Conservation (phyloP, 2,329 filamentous ascomycete genomes). For the Calonectria hawksworthii region DNA sequence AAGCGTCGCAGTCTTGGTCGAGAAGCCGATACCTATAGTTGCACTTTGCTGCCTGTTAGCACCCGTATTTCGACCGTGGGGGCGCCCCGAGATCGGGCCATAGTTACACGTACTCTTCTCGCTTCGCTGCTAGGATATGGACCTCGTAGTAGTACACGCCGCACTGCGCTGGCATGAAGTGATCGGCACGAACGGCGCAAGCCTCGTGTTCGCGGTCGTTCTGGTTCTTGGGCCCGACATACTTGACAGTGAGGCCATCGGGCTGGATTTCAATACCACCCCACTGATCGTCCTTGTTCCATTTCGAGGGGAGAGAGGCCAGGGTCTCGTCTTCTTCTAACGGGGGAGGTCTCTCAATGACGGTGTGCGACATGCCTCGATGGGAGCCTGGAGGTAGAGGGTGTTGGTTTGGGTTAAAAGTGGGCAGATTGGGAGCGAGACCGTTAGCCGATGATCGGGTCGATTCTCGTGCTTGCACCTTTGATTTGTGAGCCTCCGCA, state of each 20-base stretch:
- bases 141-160: slow-evolving; percentile 97
- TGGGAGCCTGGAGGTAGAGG: slow-evolving; percentile 66
- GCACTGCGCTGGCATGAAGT: slow-evolving; percentile 88
- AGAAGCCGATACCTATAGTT: slow-evolving; percentile 75
- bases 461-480: slow-evolving; percentile 65
- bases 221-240: slow-evolving; percentile 61
- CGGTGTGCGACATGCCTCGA: slow-evolving; percentile 84
- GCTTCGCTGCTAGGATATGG: slow-evolving; percentile 63
- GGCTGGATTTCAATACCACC: slow-evolving; percentile 79
- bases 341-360: slow-evolving; percentile 81
- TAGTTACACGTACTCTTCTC: slow-evolving; percentile 66
- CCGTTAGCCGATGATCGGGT: slow-evolving; percentile 38
- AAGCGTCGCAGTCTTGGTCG: slow-evolving; percentile 65
- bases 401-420: slow-evolving; percentile 55
- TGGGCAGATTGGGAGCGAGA: slow-evolving; percentile 59
- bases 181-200: slow-evolving; percentile 84
- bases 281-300: slow-evolving; percentile 85
- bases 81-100: neutral
- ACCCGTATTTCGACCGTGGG: neutral
- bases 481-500: slow-evolving; percentile 77
- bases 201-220: slow-evolving; percentile 78
- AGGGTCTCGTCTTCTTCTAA: slow-evolving; percentile 71
- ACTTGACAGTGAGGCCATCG: slow-evolving; percentile 81
- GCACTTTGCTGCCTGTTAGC: slow-evolving; percentile 56
- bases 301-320: slow-evolving; percentile 82